These are phyloP conservation scores for Magnolia changhungtana DNA, from an alignment of 164 flowering plant species.

Conservation along the genomic window DNA sequence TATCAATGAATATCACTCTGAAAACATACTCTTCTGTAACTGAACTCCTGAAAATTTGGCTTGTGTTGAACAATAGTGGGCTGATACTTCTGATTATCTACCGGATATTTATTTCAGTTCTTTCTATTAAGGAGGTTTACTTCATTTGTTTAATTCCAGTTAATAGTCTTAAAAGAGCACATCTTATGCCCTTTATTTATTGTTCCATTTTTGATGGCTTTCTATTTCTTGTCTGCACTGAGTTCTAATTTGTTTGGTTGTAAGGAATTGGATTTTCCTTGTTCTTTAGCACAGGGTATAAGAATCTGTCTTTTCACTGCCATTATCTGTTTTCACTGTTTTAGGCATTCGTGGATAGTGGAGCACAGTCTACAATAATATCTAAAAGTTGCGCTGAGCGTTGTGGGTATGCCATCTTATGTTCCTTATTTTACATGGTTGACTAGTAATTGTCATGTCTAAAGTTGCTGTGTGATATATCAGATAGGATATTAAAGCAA, in stretches of 20 bases:
- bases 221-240: too few species aligned
- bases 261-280: background rate
- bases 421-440: background rate
- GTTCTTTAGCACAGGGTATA: background rate
- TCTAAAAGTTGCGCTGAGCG: constrained; percentile 99
- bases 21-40: background rate
- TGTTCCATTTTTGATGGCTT: background rate
- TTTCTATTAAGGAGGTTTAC: background rate
- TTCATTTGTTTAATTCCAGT: background rate
- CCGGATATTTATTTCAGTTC: background rate
- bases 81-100: background rate
- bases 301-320: background rate
- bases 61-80: background rate
- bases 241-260: background rate
- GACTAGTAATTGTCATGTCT: background rate
- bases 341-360: constrained; percentile 99
- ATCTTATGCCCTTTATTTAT: background rate
- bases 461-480: background rate
- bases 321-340: constrained; percentile 12
- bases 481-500: background rate
- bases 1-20: too few species aligned
- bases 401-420: constrained; percentile 64
- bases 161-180: background rate
- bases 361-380: constrained; percentile 98
- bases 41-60: background rate